phyloP scores from a whole-genome alignment of 108 stramenopile species.

The Cylindrotheca closterium region DNA sequence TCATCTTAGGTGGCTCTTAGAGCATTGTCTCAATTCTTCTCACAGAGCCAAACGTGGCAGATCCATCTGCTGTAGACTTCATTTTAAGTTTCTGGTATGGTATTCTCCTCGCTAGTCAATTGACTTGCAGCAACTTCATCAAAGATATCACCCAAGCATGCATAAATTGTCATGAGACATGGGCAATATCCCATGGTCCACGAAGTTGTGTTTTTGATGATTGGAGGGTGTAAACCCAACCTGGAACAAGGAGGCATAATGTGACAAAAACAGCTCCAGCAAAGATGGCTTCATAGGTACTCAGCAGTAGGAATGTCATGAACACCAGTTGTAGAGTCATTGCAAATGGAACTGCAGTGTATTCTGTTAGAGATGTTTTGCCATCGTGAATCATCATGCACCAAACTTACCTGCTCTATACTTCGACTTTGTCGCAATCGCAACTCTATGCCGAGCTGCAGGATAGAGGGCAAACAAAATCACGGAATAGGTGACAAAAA shows the following conservation, averaged over 20 bases:
- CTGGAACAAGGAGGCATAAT: constrained; percentile 45
- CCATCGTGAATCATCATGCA: neutral
- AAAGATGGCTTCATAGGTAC: constrained; percentile 28
- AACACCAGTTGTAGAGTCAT: constrained; percentile 14
- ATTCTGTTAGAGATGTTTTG: neutral
- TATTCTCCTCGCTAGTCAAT: too few relatives aligned
- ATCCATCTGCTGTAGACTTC: too few relatives aligned
- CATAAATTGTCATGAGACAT: constrained; percentile 8
- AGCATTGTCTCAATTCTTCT: too few relatives aligned
- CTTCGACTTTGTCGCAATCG: constrained; percentile 9
- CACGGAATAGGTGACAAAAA: constrained; percentile 54
- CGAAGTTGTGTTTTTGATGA: constrained; percentile 37
- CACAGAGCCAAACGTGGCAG: too few relatives aligned
- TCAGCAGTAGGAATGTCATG: constrained; percentile 19
- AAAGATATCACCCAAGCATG: too few relatives aligned
- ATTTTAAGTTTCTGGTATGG: too few relatives aligned
- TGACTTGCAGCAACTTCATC: too few relatives aligned
- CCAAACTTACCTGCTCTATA: constrained; percentile 24
- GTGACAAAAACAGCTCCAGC: constrained; percentile 26
- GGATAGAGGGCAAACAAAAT: constrained; percentile 77
- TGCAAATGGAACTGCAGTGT: constrained; percentile 9
- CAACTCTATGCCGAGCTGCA: constrained; percentile 47
- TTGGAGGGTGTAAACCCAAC: constrained; percentile 46
- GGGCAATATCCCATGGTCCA: constrained; percentile 71
- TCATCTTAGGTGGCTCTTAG: too few relatives aligned